These are phyloP conservation scores for Sphenostylis stenocarpa DNA, from an alignment of 306 rosid genomes.

Conservation along the genomic window DNA sequence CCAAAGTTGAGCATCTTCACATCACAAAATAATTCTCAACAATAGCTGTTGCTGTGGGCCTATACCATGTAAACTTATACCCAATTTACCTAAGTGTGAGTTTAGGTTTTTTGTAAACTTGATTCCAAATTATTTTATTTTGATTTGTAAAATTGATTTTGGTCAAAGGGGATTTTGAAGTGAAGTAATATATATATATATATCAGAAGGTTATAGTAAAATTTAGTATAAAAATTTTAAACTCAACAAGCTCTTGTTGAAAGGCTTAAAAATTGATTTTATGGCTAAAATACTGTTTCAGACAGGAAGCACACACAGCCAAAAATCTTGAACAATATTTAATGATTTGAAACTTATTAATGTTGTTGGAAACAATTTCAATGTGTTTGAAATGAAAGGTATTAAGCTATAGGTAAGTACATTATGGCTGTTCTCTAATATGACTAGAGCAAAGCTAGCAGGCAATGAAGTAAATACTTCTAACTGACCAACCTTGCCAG, in stretches of 20 bases:
- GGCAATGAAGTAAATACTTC: conserved; percentile 5
- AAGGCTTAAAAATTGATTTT: neutral
- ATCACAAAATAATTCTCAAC: conserved; percentile 7
- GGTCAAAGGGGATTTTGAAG: neutral
- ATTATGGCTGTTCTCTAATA: conserved; percentile 4
- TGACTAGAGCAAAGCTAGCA: neutral
- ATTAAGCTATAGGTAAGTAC: neutral
- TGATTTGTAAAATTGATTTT: neutral
- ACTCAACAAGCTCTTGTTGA: neutral
- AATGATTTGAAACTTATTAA: neutral
- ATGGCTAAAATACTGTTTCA: neutral
- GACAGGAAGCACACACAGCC: neutral
- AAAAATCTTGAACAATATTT: neutral
- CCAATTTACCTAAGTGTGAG: neutral
- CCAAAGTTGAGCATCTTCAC: neutral
- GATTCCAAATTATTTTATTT: neutral
- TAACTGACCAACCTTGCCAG: conserved; percentile 79
- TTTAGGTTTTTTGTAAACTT: neutral
- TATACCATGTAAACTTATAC: neutral
- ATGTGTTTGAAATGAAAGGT: neutral
- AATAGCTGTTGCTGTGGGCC: neutral
- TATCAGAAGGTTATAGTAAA: too few relatives aligned
- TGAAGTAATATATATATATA: too few relatives aligned
- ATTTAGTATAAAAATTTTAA: too few relatives aligned
- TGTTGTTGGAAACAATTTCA: neutral